Conservation (phyloP, 1,139 yeast species). For the Hanseniaspora uvarum region DNA sequence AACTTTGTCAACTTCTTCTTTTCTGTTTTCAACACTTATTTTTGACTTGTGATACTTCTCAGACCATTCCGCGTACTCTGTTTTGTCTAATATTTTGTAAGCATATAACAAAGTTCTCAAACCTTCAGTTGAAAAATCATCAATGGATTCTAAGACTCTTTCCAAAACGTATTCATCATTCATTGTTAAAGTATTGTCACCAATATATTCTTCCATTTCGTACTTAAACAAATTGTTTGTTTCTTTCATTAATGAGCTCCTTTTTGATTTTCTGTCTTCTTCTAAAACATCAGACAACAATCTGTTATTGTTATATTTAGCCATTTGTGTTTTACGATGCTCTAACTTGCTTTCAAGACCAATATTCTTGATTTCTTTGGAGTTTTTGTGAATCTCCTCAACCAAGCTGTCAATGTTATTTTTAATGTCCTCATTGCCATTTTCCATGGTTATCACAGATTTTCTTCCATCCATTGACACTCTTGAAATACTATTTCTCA, state of each 20-base stretch:
- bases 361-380: conserved; percentile 50
- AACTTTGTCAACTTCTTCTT: conserved; percentile 53
- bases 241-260: neutral
- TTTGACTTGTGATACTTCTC: conserved; percentile 62
- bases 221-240: neutral
- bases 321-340: conserved; percentile 50
- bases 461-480: conserved; percentile 8
- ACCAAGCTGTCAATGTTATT: conserved; percentile 45
- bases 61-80: conserved; percentile 59
- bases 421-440: conserved; percentile 35
- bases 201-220: conserved; percentile 33
- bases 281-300: neutral
- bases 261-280: neutral
- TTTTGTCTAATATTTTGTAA: conserved; percentile 55
- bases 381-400: conserved; percentile 39
- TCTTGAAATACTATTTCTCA: conserved; percentile 26
- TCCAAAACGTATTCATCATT: conserved; percentile 75
- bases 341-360: conserved; percentile 53
- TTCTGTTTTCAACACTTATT: conserved; percentile 60
- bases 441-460: conserved; percentile 33
- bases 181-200: conserved; percentile 52
- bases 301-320: conserved; percentile 39
- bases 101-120: conserved; percentile 79
- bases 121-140: conserved; percentile 91
- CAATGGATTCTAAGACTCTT: conserved; percentile 78